Evolutionary conservation across 768 basidiomycete species (phyloP), one percentile per base, ranked within the genome.

Genomic region (Lactifluus rugatus): DNA sequence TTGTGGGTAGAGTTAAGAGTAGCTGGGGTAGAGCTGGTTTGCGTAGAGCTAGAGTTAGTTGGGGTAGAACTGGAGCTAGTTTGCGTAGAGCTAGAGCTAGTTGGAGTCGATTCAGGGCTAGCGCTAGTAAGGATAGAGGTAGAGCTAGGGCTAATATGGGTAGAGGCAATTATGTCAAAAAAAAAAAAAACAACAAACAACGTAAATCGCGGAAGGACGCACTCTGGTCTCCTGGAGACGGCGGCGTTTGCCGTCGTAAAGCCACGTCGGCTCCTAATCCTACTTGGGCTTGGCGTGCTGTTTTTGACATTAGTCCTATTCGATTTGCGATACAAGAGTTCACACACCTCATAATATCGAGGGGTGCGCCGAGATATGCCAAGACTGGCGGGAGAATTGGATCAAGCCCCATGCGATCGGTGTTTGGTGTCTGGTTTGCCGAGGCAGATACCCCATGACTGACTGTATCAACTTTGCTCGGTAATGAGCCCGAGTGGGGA

Each of bases 261-360:
- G 10, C 25, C 34, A 16, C n/a, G 57, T 47, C 44, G 26, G 21
- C 5, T n/a, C 46, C 26, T n/a, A n/a, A 28, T 11, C 23, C 5
- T 8, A 25, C 36, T 50, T 21, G 21, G 8, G 17, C 25, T 51
- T 28, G 26, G 25, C 16, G 19, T 31, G 19, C 42, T 16, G 19
- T 31, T 21, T 44, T 44, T 21, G 2, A 25, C 16, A 36, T 21
- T 26, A 19, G 28, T 25, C 2, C 9, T n/a, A 17, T 32, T 11
- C 21, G 3, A 7, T 3, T 36, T 31, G 28, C 34, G 11, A 14
- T 5, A 19, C 10, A 19, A 16, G 21, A 51, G 11, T 19, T 28
- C 19, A 49, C 61, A n/a, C 31, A 62, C 57, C 52, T 62, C 8
- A 13, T n/a, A n/a, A 54, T 23, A 17, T 17, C 16, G 14, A 37